A percentile compares a stretch with the other conserved stretches of the same genome.
phyloP scores from a whole-genome alignment of 1,139 yeast species.

The Hemisphaericaspora lyxosophila region DNA sequence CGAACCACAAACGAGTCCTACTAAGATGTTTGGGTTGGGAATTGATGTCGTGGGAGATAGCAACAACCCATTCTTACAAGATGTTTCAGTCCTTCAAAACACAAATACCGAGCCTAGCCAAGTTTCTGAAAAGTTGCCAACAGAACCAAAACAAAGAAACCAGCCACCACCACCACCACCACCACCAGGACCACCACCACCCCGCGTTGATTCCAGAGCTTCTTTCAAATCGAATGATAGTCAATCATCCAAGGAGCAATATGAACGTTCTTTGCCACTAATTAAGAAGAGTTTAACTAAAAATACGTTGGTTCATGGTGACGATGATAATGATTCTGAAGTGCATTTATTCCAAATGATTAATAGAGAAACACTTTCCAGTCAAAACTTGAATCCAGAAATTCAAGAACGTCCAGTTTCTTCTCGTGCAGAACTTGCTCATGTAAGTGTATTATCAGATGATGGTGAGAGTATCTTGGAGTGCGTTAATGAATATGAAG shows the following conservation, averaged over 20 bases:
- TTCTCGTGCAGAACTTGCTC: conserved; percentile 29
- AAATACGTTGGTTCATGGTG: conserved; percentile 9
- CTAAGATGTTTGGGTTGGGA: conserved; percentile 35
- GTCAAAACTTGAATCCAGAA: conserved; percentile 7
- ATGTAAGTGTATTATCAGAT: conserved; percentile 14
- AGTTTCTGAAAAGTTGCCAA: conserved; percentile 1
- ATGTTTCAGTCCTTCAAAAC: conserved; percentile 14
- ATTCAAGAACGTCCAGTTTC: conserved; percentile 29
- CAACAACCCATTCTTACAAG: conserved; percentile 1
- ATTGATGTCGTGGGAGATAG: conserved; percentile 27
- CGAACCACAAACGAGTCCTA: conserved; percentile 19
- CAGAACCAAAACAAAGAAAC: no score
- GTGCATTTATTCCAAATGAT: conserved; percentile 14
- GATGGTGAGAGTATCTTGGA: conserved; percentile 1
- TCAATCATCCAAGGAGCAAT: conserved; percentile 6
- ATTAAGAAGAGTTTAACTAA: conserved; percentile 29
- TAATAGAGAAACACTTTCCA: conserved; percentile 11
- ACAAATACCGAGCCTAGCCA: conserved; percentile 6
- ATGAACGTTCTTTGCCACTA: conserved; percentile 26
- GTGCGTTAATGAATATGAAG: background rate
- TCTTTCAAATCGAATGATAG: conserved; percentile 17
- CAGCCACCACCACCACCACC: no score
- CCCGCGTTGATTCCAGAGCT: conserved; percentile 6
- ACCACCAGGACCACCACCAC: no score
- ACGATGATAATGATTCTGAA: conserved; percentile 12